phyloP scores from a whole-genome alignment of 139 green algal genomes.

The Ettlia oleoabundans region DNA sequence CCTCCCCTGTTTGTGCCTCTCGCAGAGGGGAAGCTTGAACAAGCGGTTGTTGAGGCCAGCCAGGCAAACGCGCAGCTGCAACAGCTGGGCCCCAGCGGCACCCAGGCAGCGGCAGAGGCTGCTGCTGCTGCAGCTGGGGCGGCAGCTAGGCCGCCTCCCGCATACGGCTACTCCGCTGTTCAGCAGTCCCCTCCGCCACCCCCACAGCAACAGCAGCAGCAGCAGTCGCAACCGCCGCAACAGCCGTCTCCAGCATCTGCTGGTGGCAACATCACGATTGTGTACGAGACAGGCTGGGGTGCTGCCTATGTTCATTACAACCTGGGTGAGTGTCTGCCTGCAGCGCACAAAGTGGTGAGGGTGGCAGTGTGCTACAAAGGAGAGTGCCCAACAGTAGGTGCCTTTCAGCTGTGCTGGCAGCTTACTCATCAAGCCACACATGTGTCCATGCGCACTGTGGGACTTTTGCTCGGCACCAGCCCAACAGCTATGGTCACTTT shows the following conservation, averaged over 20 bases:
- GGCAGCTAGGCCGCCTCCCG: too few relatives aligned
- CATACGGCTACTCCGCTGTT: too few relatives aligned
- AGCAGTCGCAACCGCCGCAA: not conserved
- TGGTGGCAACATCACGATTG: conserved; percentile 1
- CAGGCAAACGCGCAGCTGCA: conserved; percentile 14
- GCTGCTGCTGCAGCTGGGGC: not conserved
- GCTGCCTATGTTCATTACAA: conserved; percentile 34
- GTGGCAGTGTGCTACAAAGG: too few relatives aligned
- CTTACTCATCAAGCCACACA: too few relatives aligned
- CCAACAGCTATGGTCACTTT: too few relatives aligned
- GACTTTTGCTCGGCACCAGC: too few relatives aligned
- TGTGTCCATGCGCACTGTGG: too few relatives aligned
- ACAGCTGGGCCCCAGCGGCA: conserved; percentile 14
- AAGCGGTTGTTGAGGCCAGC: not conserved
- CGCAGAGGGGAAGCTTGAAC: conserved; percentile 20
- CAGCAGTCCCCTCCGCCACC: not conserved
- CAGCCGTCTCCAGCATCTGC: not conserved
- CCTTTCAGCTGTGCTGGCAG: too few relatives aligned
- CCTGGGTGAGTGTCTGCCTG: not conserved
- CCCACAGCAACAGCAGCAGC: not conserved
- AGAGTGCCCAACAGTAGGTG: too few relatives aligned
- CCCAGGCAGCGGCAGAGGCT: not conserved
- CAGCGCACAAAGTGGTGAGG: too few relatives aligned
- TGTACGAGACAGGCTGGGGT: conserved; percentile 36
- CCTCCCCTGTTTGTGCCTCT: too few relatives aligned